Base-by-base conservation (phyloP, 2,329 filamentous ascomycete species). In the Sarocladium kiliense region DNA sequence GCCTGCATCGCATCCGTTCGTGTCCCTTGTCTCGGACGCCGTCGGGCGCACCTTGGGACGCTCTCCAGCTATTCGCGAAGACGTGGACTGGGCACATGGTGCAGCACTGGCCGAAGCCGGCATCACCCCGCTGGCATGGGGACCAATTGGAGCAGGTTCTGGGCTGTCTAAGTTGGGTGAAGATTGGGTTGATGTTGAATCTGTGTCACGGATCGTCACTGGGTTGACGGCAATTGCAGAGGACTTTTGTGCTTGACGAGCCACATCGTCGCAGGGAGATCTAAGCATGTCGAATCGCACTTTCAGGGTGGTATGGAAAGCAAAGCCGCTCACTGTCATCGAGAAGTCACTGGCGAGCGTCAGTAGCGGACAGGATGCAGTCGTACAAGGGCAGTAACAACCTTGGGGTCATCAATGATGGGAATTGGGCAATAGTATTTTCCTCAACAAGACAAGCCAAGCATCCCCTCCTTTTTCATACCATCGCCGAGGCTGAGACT, bases 11-110 rank as follows among this genome's bases (percentile, higher is more conserved):
- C 68, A 80, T 56, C 67, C 72, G 1, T 71, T 81, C 23, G 68
- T 70, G 0, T 55, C 65, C 3, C 62, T 70, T 4, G 66, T 71
- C 0, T 51, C 61, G 1, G 59, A 66, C 1, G 61, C 65, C 34
- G 65, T 70, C 1, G 41, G 60, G 9, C n/a, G 14, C 39, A 23
- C 39, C 4, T 23, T 23, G n/a, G 39, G 39, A 3, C 18, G 19
- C n/a, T 11, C 39, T 23, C 39, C 39, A 3, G 55, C 54, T 0
- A 56, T 75, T 0, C 26, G 54, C 2, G 68, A 67, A 6, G 69
- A 62, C 1, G 61, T 70, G 0, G 79, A 71, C 57, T 81, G 77
- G 79, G 77, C 75, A 1, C 77, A 81, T 60, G 75, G 72, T n/a
- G 77, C 77, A 1, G 61, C 80, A 12, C 58, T 81, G 1, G 66